Conservation (phyloP, 2,329 filamentous ascomycete species). For the Delphinella strobiligena region DNA sequence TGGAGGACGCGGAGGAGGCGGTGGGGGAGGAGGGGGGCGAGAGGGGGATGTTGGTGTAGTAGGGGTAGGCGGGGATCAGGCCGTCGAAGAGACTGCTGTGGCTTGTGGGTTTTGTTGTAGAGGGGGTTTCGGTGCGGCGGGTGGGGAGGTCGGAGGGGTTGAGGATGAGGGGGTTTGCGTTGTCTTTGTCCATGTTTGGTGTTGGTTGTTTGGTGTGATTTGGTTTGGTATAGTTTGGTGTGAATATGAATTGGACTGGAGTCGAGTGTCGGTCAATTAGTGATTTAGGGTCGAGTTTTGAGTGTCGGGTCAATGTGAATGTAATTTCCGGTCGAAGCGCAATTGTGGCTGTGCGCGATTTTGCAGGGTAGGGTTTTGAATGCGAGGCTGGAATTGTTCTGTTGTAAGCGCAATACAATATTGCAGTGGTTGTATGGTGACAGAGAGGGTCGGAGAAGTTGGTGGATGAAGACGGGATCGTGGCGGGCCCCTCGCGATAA, state of each 20-base stretch:
- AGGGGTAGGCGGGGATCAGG: conserved; percentile 37
- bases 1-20: conserved; percentile 20
- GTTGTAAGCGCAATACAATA: not conserved
- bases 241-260: not conserved
- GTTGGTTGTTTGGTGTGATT: conserved; percentile 1
- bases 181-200: conserved; percentile 38
- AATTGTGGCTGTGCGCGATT: no score
- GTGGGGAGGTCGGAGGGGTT: conserved; percentile 81
- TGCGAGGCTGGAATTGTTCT: no score
- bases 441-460: not conserved
- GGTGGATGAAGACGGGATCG: not conserved
- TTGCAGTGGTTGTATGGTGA: not conserved
- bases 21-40: conserved; percentile 19
- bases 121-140: conserved; percentile 41
- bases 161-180: conserved; percentile 88
- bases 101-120: conserved; percentile 30
- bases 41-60: conserved; percentile 21
- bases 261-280: no score
- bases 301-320: no score
- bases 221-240: no score
- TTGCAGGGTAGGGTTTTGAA: no score
- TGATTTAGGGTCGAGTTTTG: no score
- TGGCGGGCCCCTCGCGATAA: no score
- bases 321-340: no score
- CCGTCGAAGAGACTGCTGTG: conserved; percentile 40